Percentiles rank a stretch among this genome's conserved stretches.
phyloP scores from a whole-genome alignment of 345 rosid genomes.

The Citrus mangshanensis region DNA sequence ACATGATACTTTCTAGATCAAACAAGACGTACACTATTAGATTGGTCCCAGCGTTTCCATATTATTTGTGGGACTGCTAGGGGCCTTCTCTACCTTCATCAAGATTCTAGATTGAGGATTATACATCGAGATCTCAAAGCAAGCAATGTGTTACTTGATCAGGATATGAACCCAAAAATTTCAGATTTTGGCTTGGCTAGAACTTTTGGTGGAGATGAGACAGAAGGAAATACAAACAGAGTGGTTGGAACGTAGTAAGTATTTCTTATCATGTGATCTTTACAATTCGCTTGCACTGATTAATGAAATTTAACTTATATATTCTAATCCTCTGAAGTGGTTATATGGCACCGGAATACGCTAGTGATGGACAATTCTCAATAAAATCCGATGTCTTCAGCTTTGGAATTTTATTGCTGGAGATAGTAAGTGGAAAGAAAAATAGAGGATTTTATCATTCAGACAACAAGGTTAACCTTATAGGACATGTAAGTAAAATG shows the following conservation, averaged over 20 bases:
- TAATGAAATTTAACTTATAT: not conserved
- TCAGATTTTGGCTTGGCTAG: slow-evolving; percentile 33
- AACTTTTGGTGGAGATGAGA: slow-evolving; percentile 33
- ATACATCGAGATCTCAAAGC: slow-evolving; percentile 41
- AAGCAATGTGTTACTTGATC: slow-evolving; percentile 35
- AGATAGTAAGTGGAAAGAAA: slow-evolving; percentile 34
- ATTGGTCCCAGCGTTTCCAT: slow-evolving; percentile 34
- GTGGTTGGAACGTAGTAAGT: slow-evolving; percentile 40
- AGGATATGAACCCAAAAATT: slow-evolving; percentile 35
- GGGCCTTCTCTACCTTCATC: slow-evolving; percentile 44
- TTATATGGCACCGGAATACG: slow-evolving; percentile 43
- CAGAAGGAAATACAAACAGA: slow-evolving; percentile 25
- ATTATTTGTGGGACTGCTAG: slow-evolving; percentile 38
- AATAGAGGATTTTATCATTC: slow-evolving; percentile 31
- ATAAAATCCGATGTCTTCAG: slow-evolving; percentile 45
- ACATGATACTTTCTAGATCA: slow-evolving; percentile 18
- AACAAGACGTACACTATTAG: slow-evolving; percentile 15
- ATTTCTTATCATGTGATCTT: not conserved
- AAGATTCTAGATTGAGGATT: slow-evolving; percentile 37
- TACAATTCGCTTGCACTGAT: not conserved
- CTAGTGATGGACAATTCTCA: slow-evolving; percentile 35
- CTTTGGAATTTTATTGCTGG: slow-evolving; percentile 36
- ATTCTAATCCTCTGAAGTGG: slow-evolving; percentile 22
- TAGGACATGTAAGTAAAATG: slow-evolving; percentile 28
- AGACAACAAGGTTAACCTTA: slow-evolving; percentile 15